These are phyloP conservation scores for Onygenales sp. DNA, from an alignment of 2,329 filamentous ascomycete genomes.

Conservation along the genomic window DNA sequence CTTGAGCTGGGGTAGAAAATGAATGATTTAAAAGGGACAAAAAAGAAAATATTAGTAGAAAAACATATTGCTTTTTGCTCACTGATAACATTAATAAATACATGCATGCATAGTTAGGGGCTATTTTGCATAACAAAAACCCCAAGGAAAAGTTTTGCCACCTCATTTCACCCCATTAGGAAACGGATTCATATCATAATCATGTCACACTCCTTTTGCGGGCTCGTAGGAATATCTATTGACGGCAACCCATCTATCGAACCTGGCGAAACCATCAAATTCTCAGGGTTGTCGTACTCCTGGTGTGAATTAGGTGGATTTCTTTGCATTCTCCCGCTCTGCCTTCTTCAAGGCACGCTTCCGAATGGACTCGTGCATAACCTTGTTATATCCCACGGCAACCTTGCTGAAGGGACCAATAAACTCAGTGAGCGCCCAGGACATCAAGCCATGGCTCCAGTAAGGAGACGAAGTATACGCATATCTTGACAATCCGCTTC, in stretches of 20 bases:
- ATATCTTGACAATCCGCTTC: slow-evolving; percentile 67
- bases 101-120: too few relatives aligned
- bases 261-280: neutral
- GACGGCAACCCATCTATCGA: neutral
- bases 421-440: slow-evolving; percentile 63
- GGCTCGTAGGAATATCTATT: neutral
- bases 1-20: too few relatives aligned
- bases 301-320: slow-evolving; percentile 15
- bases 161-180: neutral
- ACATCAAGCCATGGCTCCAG: slow-evolving; percentile 84
- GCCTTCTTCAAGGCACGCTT: slow-evolving; percentile 74
- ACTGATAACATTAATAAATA: too few relatives aligned
- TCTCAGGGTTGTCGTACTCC: neutral
- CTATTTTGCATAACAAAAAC: too few relatives aligned
- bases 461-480: slow-evolving; percentile 82
- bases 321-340: slow-evolving; percentile 62
- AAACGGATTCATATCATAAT: neutral
- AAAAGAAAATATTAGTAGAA: too few relatives aligned
- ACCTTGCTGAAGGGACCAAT: slow-evolving; percentile 48
- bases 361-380: slow-evolving; percentile 75
- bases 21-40: too few relatives aligned
- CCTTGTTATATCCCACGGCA: slow-evolving; percentile 52
- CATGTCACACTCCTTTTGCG: neutral
- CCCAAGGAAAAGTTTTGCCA: too few relatives aligned
- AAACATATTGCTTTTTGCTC: too few relatives aligned